Conservation (phyloP, 2,329 filamentous ascomycete species). For the Ilyonectria mors-panacis region DNA sequence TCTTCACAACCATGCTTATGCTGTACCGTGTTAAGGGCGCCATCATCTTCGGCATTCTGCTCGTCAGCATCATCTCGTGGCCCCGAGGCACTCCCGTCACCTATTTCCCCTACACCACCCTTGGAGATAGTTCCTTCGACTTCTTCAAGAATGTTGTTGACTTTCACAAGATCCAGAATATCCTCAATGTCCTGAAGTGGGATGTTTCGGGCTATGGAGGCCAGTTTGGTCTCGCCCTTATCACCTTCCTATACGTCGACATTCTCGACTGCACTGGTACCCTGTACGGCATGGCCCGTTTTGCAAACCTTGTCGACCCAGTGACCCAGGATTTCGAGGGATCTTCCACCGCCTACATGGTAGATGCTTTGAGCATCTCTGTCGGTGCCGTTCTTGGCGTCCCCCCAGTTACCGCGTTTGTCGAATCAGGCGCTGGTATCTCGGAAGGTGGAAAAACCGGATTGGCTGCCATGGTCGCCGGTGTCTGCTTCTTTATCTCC, state of each 20-base stretch:
- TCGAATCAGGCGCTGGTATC: constrained; percentile 92
- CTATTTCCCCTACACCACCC: constrained; percentile 81
- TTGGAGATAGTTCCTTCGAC: constrained; percentile 80
- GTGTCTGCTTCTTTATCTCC: constrained; percentile 87
- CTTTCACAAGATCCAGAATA: constrained; percentile 82
- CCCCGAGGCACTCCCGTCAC: constrained; percentile 82
- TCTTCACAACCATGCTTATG: constrained; percentile 85
- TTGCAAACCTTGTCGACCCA: constrained; percentile 84
- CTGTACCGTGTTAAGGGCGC: constrained; percentile 90
- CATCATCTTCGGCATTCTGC: constrained; percentile 85
- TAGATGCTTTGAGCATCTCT: constrained; percentile 84
- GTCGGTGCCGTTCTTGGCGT: constrained; percentile 84
- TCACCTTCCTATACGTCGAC: constrained; percentile 93
- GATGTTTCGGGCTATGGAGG: constrained; percentile 76
- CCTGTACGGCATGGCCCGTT: constrained; percentile 90
- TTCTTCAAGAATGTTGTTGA: constrained; percentile 92
- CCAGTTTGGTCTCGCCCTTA: constrained; percentile 86
- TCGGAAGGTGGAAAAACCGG: constrained; percentile 90
- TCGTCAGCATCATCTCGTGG: constrained; percentile 93
- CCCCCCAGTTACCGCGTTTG: constrained; percentile 87
- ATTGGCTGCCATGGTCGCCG: constrained; percentile 84
- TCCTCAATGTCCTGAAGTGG: constrained; percentile 82
- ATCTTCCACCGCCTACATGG: constrained; percentile 85
- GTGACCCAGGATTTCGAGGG: constrained; percentile 90
- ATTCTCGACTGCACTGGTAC: constrained; percentile 91